phyloP scores from a whole-genome alignment of 805 yeast species.

The Helenozyma rhizophorensis region DNA sequence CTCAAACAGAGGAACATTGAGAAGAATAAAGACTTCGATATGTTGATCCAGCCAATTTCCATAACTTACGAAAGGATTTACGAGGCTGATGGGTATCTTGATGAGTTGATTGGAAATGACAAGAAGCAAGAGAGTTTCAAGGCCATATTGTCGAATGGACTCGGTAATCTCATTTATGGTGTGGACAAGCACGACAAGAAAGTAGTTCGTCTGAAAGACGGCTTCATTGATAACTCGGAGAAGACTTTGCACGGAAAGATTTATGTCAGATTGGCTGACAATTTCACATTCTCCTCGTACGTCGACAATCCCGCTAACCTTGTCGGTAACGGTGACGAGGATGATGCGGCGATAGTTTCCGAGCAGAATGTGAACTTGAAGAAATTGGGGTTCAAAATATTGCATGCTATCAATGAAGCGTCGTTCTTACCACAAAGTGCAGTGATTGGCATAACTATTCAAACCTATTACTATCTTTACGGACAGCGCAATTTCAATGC shows the following conservation, averaged over 20 bases:
- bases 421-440: conserved; percentile 52
- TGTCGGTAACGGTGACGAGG: conserved; percentile 6
- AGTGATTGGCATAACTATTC: conserved; percentile 44
- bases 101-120: conserved; percentile 54
- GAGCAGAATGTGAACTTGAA: conserved; percentile 34
- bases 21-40: conserved; percentile 22
- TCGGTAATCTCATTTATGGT: conserved; percentile 23
- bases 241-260: conserved; percentile 32
- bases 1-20: conserved; percentile 30
- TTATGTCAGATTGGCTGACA: conserved; percentile 31
- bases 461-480: conserved; percentile 27
- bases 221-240: conserved; percentile 26
- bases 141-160: conserved; percentile 33
- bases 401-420: conserved; percentile 48
- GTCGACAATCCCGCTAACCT: conserved; percentile 15
- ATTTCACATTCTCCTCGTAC: conserved; percentile 26
- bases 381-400: conserved; percentile 49
- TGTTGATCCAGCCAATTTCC: conserved; percentile 48
- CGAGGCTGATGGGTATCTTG: conserved; percentile 51
- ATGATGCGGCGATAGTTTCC: conserved; percentile 21
- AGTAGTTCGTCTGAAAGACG: conserved; percentile 12
- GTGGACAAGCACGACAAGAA: conserved; percentile 5
- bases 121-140: conserved; percentile 49
- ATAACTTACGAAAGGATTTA: conserved; percentile 59
- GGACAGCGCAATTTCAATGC: conserved; percentile 15